Conservation (phyloP, 768 basidiomycete species). For the Amanita thiersii region DNA sequence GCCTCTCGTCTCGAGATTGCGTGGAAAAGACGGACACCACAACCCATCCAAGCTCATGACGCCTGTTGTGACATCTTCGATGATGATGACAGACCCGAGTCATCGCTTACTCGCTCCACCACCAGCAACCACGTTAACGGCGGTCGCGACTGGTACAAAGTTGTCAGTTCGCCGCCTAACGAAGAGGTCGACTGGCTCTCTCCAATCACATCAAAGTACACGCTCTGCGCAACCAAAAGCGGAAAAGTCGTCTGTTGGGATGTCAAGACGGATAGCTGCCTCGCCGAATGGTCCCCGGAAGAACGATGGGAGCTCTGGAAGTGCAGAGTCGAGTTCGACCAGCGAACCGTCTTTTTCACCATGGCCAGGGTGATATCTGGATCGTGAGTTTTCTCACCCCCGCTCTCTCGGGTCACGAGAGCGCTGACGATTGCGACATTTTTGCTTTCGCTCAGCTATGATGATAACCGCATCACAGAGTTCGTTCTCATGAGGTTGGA, state of each 20-base stretch:
- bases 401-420: neutral
- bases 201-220: constrained; percentile 69
- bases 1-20: constrained; percentile 53
- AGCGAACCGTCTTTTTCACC: constrained; percentile 62
- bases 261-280: constrained; percentile 47
- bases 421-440: neutral
- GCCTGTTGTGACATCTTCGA: constrained; percentile 13
- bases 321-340: constrained; percentile 69
- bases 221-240: constrained; percentile 69
- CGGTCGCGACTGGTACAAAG: constrained; percentile 50
- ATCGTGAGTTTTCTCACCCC: constrained; percentile 28
- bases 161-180: constrained; percentile 55
- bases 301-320: constrained; percentile 70
- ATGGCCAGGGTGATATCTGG: constrained; percentile 58
- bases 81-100: constrained; percentile 3
- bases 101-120: neutral
- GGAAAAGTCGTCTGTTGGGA: constrained; percentile 78
- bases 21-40: constrained; percentile 53
- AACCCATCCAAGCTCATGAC: constrained; percentile 28
- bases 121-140: no score
- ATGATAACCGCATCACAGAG: constrained; percentile 59
- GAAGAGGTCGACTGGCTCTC: constrained; percentile 75
- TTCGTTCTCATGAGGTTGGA: constrained; percentile 64
- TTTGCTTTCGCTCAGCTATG: constrained; percentile 27
- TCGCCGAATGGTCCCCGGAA: constrained; percentile 65